Conservation (phyloP, 768 basidiomycete species). For the Leucogyrophana mollusca region DNA sequence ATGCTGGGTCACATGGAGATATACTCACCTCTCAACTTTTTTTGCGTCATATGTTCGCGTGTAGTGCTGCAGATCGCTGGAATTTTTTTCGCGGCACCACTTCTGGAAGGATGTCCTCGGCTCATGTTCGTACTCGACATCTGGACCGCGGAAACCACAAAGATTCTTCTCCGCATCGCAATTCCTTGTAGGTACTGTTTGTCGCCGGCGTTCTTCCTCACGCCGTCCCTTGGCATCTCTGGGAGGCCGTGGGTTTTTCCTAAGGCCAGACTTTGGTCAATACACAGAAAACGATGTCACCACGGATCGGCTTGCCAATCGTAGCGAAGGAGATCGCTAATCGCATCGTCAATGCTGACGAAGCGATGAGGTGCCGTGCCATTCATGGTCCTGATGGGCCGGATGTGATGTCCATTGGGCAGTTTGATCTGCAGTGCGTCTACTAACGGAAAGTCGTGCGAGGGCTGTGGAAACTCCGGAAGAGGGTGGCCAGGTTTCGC, state of each 20-base stretch:
- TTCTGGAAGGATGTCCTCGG: conserved; percentile 45
- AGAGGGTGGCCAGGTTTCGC: conserved; percentile 34
- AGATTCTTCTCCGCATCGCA: conserved; percentile 34
- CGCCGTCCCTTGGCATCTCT: conserved; percentile 7
- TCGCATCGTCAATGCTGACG: conserved; percentile 71
- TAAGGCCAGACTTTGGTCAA: conserved; percentile 1
- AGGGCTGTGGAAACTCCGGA: conserved; percentile 41
- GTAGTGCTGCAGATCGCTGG: conserved; percentile 63
- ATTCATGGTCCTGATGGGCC: conserved; percentile 32
- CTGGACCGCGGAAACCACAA: conserved; percentile 30
- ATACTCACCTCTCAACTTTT: conserved; percentile 57
- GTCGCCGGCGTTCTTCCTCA: conserved; percentile 17
- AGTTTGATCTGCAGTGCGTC: conserved; percentile 53
- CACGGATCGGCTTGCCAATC: conserved; percentile 53
- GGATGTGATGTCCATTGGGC: conserved; percentile 30
- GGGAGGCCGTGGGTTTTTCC: conserved; percentile 21
- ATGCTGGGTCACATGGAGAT: not conserved
- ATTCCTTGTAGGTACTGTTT: conserved; percentile 29
- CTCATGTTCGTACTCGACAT: conserved; percentile 30
- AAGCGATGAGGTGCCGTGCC: conserved; percentile 19
- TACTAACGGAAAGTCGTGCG: conserved; percentile 38
- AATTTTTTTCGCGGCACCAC: conserved; percentile 42
- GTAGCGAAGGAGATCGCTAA: conserved; percentile 67
- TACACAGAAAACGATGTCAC: too few species aligned
- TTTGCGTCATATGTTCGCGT: conserved; percentile 50